Conservation (phyloP, 139 green algal species). For the Trebouxia sp. region DNA sequence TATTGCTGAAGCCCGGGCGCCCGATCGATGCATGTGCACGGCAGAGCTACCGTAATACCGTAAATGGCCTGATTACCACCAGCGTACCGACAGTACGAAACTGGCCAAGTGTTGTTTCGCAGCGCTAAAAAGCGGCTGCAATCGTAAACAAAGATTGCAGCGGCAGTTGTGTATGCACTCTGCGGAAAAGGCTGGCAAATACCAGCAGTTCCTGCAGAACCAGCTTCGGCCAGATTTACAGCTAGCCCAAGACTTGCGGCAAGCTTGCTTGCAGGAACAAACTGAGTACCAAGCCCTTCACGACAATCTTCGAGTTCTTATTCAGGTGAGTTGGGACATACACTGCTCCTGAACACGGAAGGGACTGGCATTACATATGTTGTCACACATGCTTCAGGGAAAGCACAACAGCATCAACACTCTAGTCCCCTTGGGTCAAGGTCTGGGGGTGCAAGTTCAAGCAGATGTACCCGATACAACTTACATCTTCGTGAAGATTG, state of each 20-base stretch:
- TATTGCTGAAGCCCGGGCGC: too few species aligned
- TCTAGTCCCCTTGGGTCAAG: neutral
- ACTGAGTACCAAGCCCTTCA: neutral
- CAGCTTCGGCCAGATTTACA: neutral
- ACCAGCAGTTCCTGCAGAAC: neutral
- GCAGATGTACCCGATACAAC: neutral
- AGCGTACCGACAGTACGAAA: too few species aligned
- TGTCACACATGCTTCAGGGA: neutral
- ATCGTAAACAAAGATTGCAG: too few species aligned
- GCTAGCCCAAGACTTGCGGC: neutral
- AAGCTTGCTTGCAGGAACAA: neutral
- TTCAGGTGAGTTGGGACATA: neutral
- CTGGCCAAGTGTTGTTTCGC: too few species aligned
- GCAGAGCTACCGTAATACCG: too few species aligned
- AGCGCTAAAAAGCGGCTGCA: too few species aligned
- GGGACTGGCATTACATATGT: too few species aligned
- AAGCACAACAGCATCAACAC: neutral
- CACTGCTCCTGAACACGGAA: too few species aligned
- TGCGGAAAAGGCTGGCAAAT: neutral
- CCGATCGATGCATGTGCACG: too few species aligned
- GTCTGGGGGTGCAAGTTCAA: slow-evolving; percentile 19
- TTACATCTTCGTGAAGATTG: neutral
- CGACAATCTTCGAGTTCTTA: neutral
- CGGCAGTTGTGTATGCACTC: too few species aligned
- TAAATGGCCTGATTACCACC: too few species aligned